Conservation (phyloP, 164 flowering plant genomes). For the Amborella trichopoda region DNA sequence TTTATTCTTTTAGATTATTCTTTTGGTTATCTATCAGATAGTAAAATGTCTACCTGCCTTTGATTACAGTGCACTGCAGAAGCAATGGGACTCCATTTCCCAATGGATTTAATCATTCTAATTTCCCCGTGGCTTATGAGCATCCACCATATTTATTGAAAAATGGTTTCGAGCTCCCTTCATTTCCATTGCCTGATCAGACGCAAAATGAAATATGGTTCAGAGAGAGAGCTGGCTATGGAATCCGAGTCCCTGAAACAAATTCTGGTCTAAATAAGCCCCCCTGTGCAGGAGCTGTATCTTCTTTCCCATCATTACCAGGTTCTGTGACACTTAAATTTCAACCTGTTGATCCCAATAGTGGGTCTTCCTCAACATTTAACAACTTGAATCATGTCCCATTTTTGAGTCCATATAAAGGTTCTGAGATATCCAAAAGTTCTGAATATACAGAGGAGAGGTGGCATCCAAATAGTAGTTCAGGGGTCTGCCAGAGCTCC, state of each 20-base stretch:
- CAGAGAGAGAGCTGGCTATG: conserved; percentile 21
- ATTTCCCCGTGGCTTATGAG: conserved; percentile 9
- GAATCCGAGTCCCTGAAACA: conserved; percentile 25
- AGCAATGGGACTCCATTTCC: conserved; percentile 1
- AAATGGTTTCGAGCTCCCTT: conserved; percentile 13
- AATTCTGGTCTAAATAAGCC: conserved; percentile 6
- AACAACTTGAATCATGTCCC: too few relatives aligned
- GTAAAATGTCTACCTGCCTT: too few relatives aligned
- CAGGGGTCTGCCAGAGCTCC: conserved; percentile 10
- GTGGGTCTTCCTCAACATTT: too few relatives aligned
- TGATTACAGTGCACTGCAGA: conserved; percentile 24
- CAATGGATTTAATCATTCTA: conserved; percentile 6
- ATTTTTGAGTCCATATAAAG: too few relatives aligned
- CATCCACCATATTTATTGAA: conserved; percentile 16
- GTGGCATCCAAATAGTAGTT: conserved; percentile 8
- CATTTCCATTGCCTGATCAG: conserved; percentile 12
- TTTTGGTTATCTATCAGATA: too few relatives aligned
- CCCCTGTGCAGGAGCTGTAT: conserved; percentile 7
- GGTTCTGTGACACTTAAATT: conserved; percentile 6
- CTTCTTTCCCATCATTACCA: conserved; percentile 6
- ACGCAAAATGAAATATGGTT: conserved; percentile 10
- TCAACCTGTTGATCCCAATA: conserved; percentile 8
- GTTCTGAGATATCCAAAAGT: too few relatives aligned
- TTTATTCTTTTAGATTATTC: too few relatives aligned
- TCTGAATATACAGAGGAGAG: conserved; percentile 11